Percentiles rank a stretch among this genome's conserved stretches.
These are phyloP conservation scores for Dactylellina sp. DNA, from an alignment of 2,329 filamentous ascomycete species.

Conservation along the genomic window DNA sequence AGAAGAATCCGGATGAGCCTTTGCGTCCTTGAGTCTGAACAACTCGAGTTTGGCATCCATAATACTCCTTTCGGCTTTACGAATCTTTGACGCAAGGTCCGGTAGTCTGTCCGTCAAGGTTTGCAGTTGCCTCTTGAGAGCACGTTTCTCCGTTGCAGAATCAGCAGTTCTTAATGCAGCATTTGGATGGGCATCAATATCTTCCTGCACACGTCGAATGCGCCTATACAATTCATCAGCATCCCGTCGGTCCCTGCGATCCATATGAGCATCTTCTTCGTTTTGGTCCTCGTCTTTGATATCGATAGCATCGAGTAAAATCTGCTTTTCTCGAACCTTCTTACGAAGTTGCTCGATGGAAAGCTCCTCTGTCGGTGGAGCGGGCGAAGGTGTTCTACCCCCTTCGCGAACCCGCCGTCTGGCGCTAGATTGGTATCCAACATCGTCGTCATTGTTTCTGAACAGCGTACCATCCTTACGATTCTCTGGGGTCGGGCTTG, in stretches of 20 bases:
- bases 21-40: conserved; percentile 92
- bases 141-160: conserved; percentile 86
- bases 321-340: conserved; percentile 91
- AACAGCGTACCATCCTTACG: conserved; percentile 97
- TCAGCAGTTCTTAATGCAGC: conserved; percentile 77
- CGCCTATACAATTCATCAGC: conserved; percentile 94
- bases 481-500: conserved; percentile 65
- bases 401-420: conserved; percentile 79
- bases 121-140: conserved; percentile 89
- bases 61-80: conserved; percentile 90
- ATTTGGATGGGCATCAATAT: conserved; percentile 92
- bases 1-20: conserved; percentile 85
- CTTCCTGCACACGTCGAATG: conserved; percentile 89
- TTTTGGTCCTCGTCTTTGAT: conserved; percentile 90
- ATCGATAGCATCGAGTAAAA: conserved; percentile 94
- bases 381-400: conserved; percentile 81
- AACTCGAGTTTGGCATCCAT: conserved; percentile 90
- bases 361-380: conserved; percentile 83
- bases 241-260: conserved; percentile 88
- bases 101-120: conserved; percentile 88
- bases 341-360: conserved; percentile 89
- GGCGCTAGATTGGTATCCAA: conserved; percentile 93
- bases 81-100: conserved; percentile 89
- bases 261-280: conserved; percentile 91
- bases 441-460: conserved; percentile 92